Conservation (phyloP, 345 rosid species). For the Microthlaspi erraticum region DNA sequence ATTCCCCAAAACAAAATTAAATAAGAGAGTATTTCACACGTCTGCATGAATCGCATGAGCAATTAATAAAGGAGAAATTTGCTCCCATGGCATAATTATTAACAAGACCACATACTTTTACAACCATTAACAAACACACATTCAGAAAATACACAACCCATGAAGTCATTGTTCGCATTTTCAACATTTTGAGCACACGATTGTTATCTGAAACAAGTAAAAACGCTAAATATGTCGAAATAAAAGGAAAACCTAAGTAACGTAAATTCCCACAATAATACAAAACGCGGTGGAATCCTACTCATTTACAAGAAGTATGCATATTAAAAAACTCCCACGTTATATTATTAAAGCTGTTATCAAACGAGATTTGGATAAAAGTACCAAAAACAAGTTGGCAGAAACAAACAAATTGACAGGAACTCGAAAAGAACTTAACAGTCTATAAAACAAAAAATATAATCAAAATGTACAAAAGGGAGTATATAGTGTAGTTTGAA, state of each 20-base stretch:
- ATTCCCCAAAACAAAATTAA: neutral
- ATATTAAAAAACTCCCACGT: neutral
- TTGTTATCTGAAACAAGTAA: neutral
- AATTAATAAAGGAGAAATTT: too few species aligned
- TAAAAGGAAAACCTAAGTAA: neutral
- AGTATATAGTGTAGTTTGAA: neutral
- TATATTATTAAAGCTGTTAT: slow-evolving; percentile 3
- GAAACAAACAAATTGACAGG: slow-evolving; percentile 37
- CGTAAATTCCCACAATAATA: slow-evolving; percentile 22
- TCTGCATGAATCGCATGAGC: slow-evolving; percentile 10
- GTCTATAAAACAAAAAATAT: slow-evolving; percentile 22
- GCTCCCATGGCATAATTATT: too few species aligned
- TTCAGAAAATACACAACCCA: neutral
- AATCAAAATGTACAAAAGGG: slow-evolving; percentile 3
- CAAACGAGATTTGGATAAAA: slow-evolving; percentile 15
- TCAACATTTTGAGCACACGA: neutral
- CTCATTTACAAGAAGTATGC: slow-evolving; percentile 20
- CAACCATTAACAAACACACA: slow-evolving; percentile 2
- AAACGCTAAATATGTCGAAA: neutral
- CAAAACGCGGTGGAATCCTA: slow-evolving; percentile 27
- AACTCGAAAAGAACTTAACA: slow-evolving; percentile 33
- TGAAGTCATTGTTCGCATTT: neutral
- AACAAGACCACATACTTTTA: slow-evolving; percentile 11
- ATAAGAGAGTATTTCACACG: slow-evolving; percentile 13
- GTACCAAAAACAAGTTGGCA: slow-evolving; percentile 33